Evolutionary conservation across 768 basidiomycete genomes (phyloP), one percentile per base, ranked within the genome.

Genomic region (Kwoniella dejecticola): DNA sequence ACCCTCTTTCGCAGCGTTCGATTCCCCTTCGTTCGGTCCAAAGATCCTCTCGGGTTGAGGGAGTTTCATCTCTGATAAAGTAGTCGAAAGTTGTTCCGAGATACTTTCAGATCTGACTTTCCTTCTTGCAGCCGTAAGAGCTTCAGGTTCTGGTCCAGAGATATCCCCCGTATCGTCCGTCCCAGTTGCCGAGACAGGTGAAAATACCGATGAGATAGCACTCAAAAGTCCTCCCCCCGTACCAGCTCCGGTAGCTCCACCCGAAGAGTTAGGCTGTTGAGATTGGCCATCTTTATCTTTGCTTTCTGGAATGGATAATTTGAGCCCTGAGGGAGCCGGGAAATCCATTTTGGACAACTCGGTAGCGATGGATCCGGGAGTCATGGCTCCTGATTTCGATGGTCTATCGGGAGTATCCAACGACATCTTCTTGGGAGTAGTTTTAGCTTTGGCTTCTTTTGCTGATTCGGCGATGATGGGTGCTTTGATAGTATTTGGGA

Each of bases 11-110:
- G 45, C 36, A 6, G 33, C 33, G 15, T 36, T 36, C 15, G 33
- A 36, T 36, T 36, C 33, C 7, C 33, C 66, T 12, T 77, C 77
- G 31, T 76, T 62, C 0, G 63, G 66, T 12, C 75, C 71, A 56
- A 76, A 78, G 57, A 78, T 77, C 44, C 70, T 55, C 57, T 79
- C 79, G 5, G 77, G 79, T 52, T 74, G 72, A 38, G 77, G 76
- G 7, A 79, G 48, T 15, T 74, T 72, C 79, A 80, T 80, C 45
- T 66, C 56, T 27, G 72, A 64, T 29, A 79, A 64, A 10, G 56
- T 38, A 6, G 64, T 59, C 8, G 61, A 64, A 1, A 79, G 60
- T 57, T 79, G 72, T 57, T 76, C 76, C 8, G 75, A 75, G 52
- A 77, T 63, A 30, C 66, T 67, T 55, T 79, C 77, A 2, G 69